These are phyloP conservation scores for Amaranthus cruentus DNA, from an alignment of 148 eudicot species.

Conservation along the genomic window DNA sequence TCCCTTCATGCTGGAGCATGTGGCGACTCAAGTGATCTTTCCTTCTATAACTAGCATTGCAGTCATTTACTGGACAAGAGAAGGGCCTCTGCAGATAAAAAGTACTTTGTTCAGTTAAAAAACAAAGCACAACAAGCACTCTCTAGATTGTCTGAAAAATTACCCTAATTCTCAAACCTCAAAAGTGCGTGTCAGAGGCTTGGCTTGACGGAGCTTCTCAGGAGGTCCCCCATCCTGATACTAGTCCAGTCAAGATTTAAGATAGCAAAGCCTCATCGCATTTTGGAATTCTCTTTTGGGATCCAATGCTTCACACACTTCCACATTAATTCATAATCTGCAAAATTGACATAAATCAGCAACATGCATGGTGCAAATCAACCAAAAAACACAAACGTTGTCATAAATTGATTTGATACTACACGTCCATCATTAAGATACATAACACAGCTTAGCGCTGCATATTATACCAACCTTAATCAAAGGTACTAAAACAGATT, in stretches of 20 bases:
- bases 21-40: slow-evolving; percentile 89
- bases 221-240: slow-evolving; percentile 99
- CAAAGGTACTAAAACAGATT: no score
- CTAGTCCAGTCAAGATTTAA: slow-evolving; percentile 88
- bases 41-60: slow-evolving; percentile 67
- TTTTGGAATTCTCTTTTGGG: slow-evolving; percentile 96
- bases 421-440: no score
- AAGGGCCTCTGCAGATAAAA: slow-evolving; percentile 64
- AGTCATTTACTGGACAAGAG: slow-evolving; percentile 66
- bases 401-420: not conserved
- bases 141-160: slow-evolving; percentile 18
- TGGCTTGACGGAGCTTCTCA: slow-evolving; percentile 97
- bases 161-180: slow-evolving; percentile 24
- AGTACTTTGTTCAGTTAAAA: slow-evolving; percentile 10
- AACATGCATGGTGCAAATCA: not conserved
- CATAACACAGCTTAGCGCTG: no score
- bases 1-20: slow-evolving; percentile 67
- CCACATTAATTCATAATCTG: slow-evolving; percentile 34
- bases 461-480: no score
- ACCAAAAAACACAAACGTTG: not conserved
- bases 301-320: slow-evolving; percentile 99
- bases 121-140: not conserved
- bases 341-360: slow-evolving; percentile 22
- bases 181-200: slow-evolving; percentile 39
- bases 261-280: slow-evolving; percentile 72